A percentile compares a stretch with the other conserved stretches of the same genome.
These are phyloP conservation scores for Aspergillus sp. DNA, from an alignment of 2,329 filamentous ascomycete genomes.

Conservation along the genomic window DNA sequence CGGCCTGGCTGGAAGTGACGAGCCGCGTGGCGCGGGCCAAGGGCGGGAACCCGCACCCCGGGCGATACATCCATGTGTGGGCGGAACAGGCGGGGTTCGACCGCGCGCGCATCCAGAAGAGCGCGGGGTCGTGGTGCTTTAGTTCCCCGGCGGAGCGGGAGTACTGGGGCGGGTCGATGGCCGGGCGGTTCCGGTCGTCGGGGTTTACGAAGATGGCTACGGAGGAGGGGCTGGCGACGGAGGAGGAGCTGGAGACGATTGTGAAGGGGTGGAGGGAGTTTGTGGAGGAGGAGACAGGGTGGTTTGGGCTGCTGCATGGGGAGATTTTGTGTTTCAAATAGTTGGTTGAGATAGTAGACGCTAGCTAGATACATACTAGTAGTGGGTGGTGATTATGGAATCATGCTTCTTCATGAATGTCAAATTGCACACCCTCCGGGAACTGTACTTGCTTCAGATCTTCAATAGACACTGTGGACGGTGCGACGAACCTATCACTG, in stretches of 20 bases:
- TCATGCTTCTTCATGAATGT: conserved; percentile 10
- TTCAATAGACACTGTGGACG: conserved; percentile 8
- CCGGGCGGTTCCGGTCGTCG: conserved; percentile 25
- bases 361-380: neutral
- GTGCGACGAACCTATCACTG: conserved; percentile 9
- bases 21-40: conserved; percentile 20
- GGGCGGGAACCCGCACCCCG: conserved; percentile 30
- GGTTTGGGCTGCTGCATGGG: conserved; percentile 39
- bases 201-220: conserved; percentile 30
- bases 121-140: conserved; percentile 38
- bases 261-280: conserved; percentile 34
- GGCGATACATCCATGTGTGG: conserved; percentile 33
- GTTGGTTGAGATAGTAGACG: neutral
- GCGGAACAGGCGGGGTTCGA: conserved; percentile 36
- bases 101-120: conserved; percentile 20
- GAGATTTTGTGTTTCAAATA: conserved; percentile 39
- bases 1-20: conserved; percentile 23
- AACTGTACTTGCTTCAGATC: conserved; percentile 11
- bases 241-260: conserved; percentile 32
- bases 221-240: conserved; percentile 29
- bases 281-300: conserved; percentile 33
- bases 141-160: conserved; percentile 28
- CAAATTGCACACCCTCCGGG: conserved; percentile 10
- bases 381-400: neutral
- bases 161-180: conserved; percentile 39